These are phyloP conservation scores for Datisca glomerata DNA, from an alignment of 306 rosid species.

Conservation along the genomic window DNA sequence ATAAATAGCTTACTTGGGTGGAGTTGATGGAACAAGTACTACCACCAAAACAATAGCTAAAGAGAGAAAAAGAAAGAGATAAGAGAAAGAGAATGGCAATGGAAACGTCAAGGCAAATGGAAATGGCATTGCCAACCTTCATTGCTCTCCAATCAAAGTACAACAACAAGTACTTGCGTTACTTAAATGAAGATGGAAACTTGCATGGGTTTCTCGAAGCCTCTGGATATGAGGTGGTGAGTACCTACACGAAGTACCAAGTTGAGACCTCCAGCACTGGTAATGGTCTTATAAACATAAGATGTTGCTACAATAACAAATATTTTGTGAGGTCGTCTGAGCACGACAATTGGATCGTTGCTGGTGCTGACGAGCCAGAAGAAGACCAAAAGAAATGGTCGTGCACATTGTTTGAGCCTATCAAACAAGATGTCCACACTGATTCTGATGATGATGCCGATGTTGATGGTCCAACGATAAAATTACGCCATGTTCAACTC, in stretches of 20 bases:
- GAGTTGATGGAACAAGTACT: no score
- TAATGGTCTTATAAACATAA: neutral
- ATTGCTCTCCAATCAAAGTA: conserved; percentile 7
- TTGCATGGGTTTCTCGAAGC: neutral
- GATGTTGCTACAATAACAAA: conserved; percentile 5
- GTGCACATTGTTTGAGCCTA: conserved; percentile 5
- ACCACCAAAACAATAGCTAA: no score
- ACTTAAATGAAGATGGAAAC: neutral
- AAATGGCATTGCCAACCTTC: conserved; percentile 3
- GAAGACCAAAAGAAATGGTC: conserved; percentile 2
- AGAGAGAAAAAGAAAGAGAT: no score
- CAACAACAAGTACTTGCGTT: conserved; percentile 10
- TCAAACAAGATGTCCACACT: neutral
- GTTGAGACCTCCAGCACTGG: neutral
- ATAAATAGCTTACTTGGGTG: no score
- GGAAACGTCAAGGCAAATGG: no score
- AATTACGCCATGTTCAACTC: neutral
- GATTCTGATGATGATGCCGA: no score
- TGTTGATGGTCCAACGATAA: neutral
- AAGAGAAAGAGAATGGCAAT: no score
- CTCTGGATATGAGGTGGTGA: conserved; percentile 1
- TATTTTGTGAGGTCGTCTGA: neutral
- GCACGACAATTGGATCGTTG: neutral
- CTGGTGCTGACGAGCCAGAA: neutral
- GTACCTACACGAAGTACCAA: conserved; percentile 8